These are phyloP conservation scores for Balansia obtecta DNA, from an alignment of 2,329 filamentous ascomycete genomes.

Conservation along the genomic window DNA sequence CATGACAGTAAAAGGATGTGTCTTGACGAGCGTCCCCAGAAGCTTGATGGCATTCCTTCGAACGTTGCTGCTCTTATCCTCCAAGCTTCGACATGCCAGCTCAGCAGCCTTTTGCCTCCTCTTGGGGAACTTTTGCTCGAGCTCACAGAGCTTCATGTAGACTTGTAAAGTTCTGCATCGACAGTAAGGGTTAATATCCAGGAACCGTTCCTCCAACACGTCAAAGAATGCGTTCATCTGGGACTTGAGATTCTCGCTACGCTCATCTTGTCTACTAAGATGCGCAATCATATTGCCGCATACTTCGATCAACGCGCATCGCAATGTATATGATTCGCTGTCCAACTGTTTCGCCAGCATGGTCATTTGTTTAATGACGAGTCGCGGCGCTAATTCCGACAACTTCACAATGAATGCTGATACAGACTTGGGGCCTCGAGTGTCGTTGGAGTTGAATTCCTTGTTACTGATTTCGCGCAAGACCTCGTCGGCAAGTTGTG, in stretches of 20 bases:
- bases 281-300: slow-evolving; percentile 91
- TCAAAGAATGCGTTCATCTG: slow-evolving; percentile 97
- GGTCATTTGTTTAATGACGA: slow-evolving; percentile 97
- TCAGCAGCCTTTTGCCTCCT: slow-evolving; percentile 78
- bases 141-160: slow-evolving; percentile 78
- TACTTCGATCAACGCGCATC: slow-evolving; percentile 90
- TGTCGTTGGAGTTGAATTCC: slow-evolving; percentile 95
- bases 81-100: slow-evolving; percentile 74
- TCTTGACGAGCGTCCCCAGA: slow-evolving; percentile 76
- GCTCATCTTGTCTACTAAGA: slow-evolving; percentile 81
- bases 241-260: slow-evolving; percentile 83
- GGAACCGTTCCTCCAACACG: slow-evolving; percentile 87
- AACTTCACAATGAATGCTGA: slow-evolving; percentile 88
- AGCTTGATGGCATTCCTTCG: slow-evolving; percentile 91
- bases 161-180: slow-evolving; percentile 87
- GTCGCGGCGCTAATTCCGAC: slow-evolving; percentile 77
- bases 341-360: slow-evolving; percentile 89
- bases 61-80: slow-evolving; percentile 98
- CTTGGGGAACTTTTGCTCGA: slow-evolving; percentile 95
- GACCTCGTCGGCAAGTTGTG: slow-evolving; percentile 87
- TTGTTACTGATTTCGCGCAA: slow-evolving; percentile 91
- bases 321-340: slow-evolving; percentile 91
- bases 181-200: slow-evolving; percentile 95
- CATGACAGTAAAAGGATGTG: slow-evolving; percentile 85
- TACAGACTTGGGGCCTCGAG: slow-evolving; percentile 88